Evolutionary conservation across 1,284 basidiomycete species (phyloP).

Genomic region (Naganishia sp.): DNA sequence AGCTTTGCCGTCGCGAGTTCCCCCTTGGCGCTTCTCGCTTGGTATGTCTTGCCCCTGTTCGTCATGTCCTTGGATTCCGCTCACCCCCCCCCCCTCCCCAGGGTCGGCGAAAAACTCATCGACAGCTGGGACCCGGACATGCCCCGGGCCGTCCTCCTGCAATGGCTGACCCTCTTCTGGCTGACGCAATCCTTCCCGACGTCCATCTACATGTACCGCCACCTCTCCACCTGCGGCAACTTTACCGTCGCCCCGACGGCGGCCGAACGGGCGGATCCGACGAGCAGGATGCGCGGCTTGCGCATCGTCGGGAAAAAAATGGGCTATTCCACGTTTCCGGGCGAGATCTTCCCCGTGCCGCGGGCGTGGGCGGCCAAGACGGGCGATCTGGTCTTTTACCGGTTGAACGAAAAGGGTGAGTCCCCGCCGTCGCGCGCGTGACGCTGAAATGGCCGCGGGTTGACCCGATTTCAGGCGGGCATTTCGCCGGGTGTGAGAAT

Average conservation of each 20-base stretch:
- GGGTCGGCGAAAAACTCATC: constrained; percentile 55
- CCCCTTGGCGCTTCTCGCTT: constrained; percentile 54
- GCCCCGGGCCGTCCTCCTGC: constrained; percentile 44
- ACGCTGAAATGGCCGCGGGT: too few relatives aligned
- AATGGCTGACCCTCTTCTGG: constrained; percentile 54
- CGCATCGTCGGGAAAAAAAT: neutral
- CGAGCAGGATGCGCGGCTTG: constrained; percentile 35
- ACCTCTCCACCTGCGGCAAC: constrained; percentile 41
- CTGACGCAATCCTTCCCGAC: constrained; percentile 53
- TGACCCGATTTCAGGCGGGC: constrained; percentile 41
- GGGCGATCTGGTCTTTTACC: constrained; percentile 49
- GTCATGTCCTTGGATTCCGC: neutral
- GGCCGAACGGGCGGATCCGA: constrained; percentile 35
- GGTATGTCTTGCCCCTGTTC: constrained; percentile 38
- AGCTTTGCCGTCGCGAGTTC: constrained; percentile 49
- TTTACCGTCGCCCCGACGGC: constrained; percentile 31
- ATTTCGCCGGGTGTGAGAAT: constrained; percentile 56
- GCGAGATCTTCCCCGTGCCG: constrained; percentile 53
- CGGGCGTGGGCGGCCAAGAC: constrained; percentile 46
- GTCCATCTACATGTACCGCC: constrained; percentile 55
- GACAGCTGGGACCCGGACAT: constrained; percentile 49
- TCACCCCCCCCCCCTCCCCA: constrained; percentile 7
- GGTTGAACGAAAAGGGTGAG: constrained; percentile 48
- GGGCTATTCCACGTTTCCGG: constrained; percentile 51
- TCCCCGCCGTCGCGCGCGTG: constrained; percentile 42